phyloP scores from a whole-genome alignment of 805 yeast genomes.

The Phaffomyces opuntiae region DNA sequence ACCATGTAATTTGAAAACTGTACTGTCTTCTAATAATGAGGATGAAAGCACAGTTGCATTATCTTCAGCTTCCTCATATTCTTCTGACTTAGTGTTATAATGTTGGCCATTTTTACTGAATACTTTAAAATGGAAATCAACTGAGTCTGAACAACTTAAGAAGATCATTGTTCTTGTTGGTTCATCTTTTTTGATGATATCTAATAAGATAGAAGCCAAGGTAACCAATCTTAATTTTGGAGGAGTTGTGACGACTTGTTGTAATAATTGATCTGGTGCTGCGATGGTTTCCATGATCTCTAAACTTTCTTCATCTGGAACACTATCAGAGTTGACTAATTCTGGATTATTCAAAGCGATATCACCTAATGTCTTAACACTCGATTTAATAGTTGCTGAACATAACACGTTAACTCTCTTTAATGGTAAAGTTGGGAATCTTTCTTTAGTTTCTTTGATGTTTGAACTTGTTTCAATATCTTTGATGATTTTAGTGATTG shows the following conservation, averaged over 20 bases:
- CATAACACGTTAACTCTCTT: conserved; percentile 76
- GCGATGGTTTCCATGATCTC: conserved; percentile 27
- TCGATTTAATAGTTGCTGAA: conserved; percentile 87
- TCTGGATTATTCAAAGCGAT: conserved; percentile 69
- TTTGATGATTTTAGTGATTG: conserved; percentile 67
- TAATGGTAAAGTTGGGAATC: conserved; percentile 55
- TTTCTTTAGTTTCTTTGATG: conserved; percentile 29
- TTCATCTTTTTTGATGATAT: conserved; percentile 30
- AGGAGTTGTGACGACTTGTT: conserved; percentile 78
- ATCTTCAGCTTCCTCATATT: conserved; percentile 23
- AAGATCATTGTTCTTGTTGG: conserved; percentile 69
- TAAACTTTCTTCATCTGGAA: conserved; percentile 24
- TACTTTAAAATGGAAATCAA: conserved; percentile 80
- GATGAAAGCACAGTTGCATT: conserved; percentile 41
- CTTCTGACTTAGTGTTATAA: conserved; percentile 26
- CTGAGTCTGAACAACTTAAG: conserved; percentile 93
- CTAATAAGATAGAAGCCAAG: conserved; percentile 56
- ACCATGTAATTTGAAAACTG: conserved; percentile 78
- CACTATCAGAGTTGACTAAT: conserved; percentile 39
- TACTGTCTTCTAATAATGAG: conserved; percentile 42
- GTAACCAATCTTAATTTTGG: conserved; percentile 87
- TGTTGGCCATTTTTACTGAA: conserved; percentile 55
- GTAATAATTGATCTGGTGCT: conserved; percentile 89
- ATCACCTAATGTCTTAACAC: conserved; percentile 75
- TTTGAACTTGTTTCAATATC: conserved; percentile 40